A percentile compares a stretch with the other conserved stretches of the same genome.
Conservation (phyloP, 345 rosid species). For the Camelina sativa region DNA sequence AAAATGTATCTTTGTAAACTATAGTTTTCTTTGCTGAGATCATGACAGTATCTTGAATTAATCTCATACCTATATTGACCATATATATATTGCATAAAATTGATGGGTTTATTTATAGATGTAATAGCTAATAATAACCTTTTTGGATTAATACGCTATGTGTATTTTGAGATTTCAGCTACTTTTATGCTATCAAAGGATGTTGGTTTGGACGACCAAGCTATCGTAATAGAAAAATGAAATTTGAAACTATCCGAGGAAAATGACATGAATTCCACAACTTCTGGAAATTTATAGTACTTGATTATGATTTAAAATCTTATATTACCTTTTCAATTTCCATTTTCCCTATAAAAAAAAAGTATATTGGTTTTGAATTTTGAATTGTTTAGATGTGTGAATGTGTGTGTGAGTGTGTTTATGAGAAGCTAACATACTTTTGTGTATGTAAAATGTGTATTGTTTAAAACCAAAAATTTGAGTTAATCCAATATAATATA, state of each 20-base stretch:
- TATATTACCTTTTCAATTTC: not conserved
- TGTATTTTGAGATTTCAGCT: not conserved
- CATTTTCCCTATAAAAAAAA: not conserved
- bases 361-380: not conserved
- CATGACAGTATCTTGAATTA: not conserved
- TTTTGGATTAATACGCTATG: not conserved
- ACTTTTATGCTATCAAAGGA: not conserved
- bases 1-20: not conserved
- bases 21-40: not conserved
- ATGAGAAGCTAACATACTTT: not conserved
- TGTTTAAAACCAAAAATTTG: not conserved
- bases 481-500: constrained; percentile 4
- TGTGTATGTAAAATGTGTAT: not conserved
- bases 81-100: not conserved
- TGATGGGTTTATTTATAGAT: not conserved
- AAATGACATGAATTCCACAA: constrained; percentile 37
- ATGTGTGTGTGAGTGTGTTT: not conserved
- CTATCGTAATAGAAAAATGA: not conserved
- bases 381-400: not conserved
- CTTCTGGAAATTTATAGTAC: constrained; percentile 23
- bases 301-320: constrained; percentile 1
- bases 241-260: constrained; percentile 23
- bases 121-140: not conserved
- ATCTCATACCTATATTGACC: not conserved
- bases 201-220: constrained; percentile 18